Base-by-base conservation (phyloP, 2,329 filamentous ascomycete genomes). In the Xylariales sp. region DNA sequence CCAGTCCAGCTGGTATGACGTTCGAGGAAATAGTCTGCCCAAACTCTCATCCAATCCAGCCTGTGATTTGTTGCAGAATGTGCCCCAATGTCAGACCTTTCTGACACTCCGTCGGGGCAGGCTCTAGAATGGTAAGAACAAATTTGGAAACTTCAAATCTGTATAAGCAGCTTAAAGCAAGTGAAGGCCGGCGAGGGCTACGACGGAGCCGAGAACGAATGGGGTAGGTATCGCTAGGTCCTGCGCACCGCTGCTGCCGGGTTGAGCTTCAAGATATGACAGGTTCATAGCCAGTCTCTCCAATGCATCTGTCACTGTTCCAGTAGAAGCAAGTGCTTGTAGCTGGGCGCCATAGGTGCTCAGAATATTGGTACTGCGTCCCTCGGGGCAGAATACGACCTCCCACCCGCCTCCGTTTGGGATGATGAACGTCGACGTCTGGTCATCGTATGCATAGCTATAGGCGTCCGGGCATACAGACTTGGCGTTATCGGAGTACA, bases 391-490 rank as follows among this genome's bases (percentile, higher is more conserved):
- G 58, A 93, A 87, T 8, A 85, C 72, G 12, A 93, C 72, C 57
- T 90, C 79, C 69, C 85, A 93, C 1, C 85, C 85, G 16, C 83
- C 85, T 14, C 87, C 86, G 10, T 60, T 68, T 3, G 78, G 78
- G 24, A 82, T 67, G 49, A 79, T 77, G 49, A 82, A 83, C 0
- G 78, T 82, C 13, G 72, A 76, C 20, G 66, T 64, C 43, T 67
- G 62, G 51, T 81, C 75, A 47, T 79, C 74, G 58, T 77, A 78
- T 35, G 84, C 81, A 57, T 77, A 94, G 53, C 83, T 88, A 63
- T 93, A 94, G 3, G 87, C 87, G 61, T 94, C 88, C 1, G 88
- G 87, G 55, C 88, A 94, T 11, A 91, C 73, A 4, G 63, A 65
- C 66, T 94, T 93, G 37, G 85, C 84, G 10, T 70, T 69, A 41